Conservation (phyloP, 1,284 basidiomycete genomes). For the Cryptococcus sp. region DNA sequence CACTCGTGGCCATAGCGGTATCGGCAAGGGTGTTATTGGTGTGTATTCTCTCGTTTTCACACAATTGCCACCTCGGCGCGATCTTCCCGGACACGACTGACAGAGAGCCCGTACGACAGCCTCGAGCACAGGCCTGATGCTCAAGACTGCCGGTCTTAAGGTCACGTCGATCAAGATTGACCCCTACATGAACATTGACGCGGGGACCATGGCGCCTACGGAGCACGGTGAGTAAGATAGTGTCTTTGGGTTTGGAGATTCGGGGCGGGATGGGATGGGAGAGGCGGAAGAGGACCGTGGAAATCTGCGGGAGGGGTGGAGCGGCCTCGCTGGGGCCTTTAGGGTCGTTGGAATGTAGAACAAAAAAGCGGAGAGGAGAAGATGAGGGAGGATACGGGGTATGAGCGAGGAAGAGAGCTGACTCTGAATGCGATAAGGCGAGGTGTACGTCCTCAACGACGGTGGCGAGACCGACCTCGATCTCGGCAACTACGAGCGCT, state of each 20-base stretch:
- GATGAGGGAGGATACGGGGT: background rate
- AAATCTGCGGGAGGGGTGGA: background rate
- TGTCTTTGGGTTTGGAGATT: background rate
- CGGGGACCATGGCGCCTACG: constrained; percentile 97
- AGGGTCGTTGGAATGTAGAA: no score
- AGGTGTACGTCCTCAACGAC: constrained; percentile 98
- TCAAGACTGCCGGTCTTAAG: constrained; percentile 93
- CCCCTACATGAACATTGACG: constrained; percentile 99
- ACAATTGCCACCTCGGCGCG: constrained; percentile 8
- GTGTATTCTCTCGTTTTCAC: constrained; percentile 39
- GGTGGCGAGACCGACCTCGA: constrained; percentile 98
- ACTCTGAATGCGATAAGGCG: constrained; percentile 59
- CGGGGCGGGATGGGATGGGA: background rate
- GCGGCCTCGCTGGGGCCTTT: background rate
- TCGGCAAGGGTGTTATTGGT: constrained; percentile 94
- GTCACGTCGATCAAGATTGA: constrained; percentile 99
- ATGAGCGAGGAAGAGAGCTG: background rate
- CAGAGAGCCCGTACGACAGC: constrained; percentile 55
- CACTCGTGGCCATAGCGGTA: constrained; percentile 59
- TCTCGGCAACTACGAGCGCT: constrained; percentile 97
- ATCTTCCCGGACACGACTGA: background rate
- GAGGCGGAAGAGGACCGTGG: background rate
- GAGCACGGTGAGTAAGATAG: constrained; percentile 76
- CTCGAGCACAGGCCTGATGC: constrained; percentile 91
- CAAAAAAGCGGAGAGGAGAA: background rate